Evolutionary conservation across 2,329 filamentous ascomycete genomes (phyloP).

Genomic region (Knoxdaviesia proteae): DNA sequence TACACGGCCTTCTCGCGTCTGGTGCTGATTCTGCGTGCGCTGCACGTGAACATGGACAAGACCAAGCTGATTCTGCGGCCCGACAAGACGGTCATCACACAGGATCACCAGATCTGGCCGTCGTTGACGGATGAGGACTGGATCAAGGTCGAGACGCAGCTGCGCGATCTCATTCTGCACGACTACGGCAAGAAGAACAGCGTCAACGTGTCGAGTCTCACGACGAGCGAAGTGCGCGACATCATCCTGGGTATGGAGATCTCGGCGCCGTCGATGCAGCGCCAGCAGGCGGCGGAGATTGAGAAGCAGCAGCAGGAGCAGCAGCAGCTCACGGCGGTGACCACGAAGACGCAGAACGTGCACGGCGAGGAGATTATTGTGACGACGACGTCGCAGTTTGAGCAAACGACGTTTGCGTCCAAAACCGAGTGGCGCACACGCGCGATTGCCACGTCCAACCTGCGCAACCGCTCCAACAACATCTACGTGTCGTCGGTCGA

Average conservation of each 20-base stretch:
- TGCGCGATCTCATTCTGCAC: slow-evolving; percentile 88
- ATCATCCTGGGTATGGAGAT: slow-evolving; percentile 99
- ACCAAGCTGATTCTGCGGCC: slow-evolving; percentile 87
- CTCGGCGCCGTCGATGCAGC: slow-evolving; percentile 89
- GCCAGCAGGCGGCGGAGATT: slow-evolving; percentile 94
- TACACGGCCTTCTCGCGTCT: slow-evolving; percentile 96
- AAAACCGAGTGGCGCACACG: slow-evolving; percentile 98
- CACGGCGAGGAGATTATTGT: slow-evolving; percentile 96
- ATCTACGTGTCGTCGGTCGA: slow-evolving; percentile 97
- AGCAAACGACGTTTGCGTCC: slow-evolving; percentile 91
- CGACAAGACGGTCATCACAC: slow-evolving; percentile 94
- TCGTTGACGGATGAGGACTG: slow-evolving; percentile 86
- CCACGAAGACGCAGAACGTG: slow-evolving; percentile 93
- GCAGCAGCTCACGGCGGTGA: slow-evolving; percentile 87
- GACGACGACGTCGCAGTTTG: slow-evolving; percentile 92
- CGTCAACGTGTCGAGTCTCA: slow-evolving; percentile 92
- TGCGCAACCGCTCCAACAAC: slow-evolving; percentile 87
- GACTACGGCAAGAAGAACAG: slow-evolving; percentile 99
- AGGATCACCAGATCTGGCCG: slow-evolving; percentile 98
- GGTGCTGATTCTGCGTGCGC: slow-evolving; percentile 75
- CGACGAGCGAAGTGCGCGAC: slow-evolving; percentile 88
- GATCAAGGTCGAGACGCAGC: slow-evolving; percentile 97
- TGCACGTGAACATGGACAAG: slow-evolving; percentile 97
- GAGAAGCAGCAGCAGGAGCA: slow-evolving; percentile 98
- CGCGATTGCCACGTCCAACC: slow-evolving; percentile 87